These are phyloP conservation scores for Termitomyces sp. DNA, from an alignment of 768 basidiomycete species.

Conservation along the genomic window DNA sequence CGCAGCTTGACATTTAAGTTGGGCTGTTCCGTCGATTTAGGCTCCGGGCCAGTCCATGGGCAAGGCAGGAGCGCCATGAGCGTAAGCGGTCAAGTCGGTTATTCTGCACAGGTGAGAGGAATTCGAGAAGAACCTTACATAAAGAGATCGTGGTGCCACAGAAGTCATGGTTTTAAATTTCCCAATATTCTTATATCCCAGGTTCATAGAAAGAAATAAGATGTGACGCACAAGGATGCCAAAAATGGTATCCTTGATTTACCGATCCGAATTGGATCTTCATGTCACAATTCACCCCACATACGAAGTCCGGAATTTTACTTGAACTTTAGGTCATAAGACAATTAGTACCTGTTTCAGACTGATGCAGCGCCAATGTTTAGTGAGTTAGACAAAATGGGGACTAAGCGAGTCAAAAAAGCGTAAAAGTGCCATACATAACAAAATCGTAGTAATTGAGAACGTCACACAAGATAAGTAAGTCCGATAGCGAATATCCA, in stretches of 20 bases:
- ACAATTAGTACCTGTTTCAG: neutral
- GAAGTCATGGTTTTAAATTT: neutral
- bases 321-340: no score
- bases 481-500: neutral
- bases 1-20: constrained; percentile 1
- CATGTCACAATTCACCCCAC: neutral
- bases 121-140: neutral
- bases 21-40: constrained; percentile 5
- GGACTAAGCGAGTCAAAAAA: neutral
- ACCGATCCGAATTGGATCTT: no score
- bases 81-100: neutral
- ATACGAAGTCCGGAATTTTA: no score
- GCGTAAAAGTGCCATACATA: neutral
- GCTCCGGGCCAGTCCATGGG: constrained; percentile 6
- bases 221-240: neutral
- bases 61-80: neutral
- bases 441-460: neutral
- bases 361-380: no score
- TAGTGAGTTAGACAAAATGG: no score
- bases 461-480: neutral
- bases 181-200: neutral
- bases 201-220: neutral
- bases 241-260: no score
- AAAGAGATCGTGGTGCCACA: neutral
- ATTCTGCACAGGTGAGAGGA: neutral